These are phyloP conservation scores for Lichtheimia ornata DNA, from an alignment of 371 early-diverging fungal species.

Conservation along the genomic window DNA sequence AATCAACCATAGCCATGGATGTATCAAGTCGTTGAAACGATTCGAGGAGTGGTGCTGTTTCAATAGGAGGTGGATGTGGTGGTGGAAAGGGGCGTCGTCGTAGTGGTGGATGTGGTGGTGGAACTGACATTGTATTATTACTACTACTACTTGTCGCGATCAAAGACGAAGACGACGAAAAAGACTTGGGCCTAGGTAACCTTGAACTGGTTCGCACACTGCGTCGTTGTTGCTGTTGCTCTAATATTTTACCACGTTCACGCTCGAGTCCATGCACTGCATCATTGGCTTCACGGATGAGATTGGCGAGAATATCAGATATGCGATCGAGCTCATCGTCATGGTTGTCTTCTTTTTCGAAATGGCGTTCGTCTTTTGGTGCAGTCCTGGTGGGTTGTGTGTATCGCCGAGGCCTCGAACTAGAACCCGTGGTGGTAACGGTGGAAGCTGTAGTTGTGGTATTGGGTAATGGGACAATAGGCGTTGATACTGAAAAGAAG, in stretches of 20 bases:
- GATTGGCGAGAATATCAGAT: conserved; percentile 38
- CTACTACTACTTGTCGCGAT: no score
- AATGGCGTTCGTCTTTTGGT: no score
- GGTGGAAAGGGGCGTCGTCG: conserved; percentile 15
- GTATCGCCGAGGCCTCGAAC: conserved; percentile 16
- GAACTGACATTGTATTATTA: no score
- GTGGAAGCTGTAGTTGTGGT: neutral
- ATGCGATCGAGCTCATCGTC: conserved; percentile 32
- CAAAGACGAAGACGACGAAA: no score
- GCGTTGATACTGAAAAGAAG: conserved; percentile 29
- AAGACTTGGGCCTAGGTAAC: conserved; percentile 28
- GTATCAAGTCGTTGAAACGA: conserved; percentile 46
- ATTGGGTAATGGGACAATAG: conserved; percentile 7
- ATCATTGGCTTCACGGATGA: conserved; percentile 53
- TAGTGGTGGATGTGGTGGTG: no score
- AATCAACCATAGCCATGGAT: conserved; percentile 50
- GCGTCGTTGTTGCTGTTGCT: neutral
- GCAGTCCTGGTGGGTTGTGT: conserved; percentile 8
- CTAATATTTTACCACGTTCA: conserved; percentile 16
- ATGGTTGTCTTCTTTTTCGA: conserved; percentile 14
- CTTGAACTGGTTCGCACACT: conserved; percentile 14
- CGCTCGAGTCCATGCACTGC: conserved; percentile 42
- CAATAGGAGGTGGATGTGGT: neutral
- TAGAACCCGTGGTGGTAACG: conserved; percentile 1
- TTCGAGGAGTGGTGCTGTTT: conserved; percentile 24